These are phyloP conservation scores for Quercus glauca DNA, from an alignment of 306 rosid species.

Conservation along the genomic window DNA sequence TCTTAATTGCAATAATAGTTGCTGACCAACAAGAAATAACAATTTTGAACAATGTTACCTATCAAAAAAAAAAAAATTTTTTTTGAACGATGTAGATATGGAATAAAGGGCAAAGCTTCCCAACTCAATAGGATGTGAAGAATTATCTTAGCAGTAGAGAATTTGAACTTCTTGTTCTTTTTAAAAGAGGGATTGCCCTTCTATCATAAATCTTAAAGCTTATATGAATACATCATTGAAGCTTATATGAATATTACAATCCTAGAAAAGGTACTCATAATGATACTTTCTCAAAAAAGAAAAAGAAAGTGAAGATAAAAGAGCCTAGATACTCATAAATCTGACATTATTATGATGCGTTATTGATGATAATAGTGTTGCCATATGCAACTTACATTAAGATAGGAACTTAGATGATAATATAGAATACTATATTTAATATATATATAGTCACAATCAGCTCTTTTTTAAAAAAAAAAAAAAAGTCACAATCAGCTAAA, in stretches of 20 bases:
- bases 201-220: too few relatives aligned
- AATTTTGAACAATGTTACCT: background rate
- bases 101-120: background rate
- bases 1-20: background rate
- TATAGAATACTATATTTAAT: background rate
- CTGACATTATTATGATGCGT: background rate
- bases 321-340: background rate
- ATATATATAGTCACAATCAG: background rate
- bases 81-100: background rate
- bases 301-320: background rate
- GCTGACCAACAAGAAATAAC: background rate
- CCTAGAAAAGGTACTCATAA: background rate
- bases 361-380: background rate
- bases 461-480: too few relatives aligned
- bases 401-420: background rate
- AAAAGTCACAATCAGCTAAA: background rate
- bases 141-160: background rate
- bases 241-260: background rate
- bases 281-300: background rate
- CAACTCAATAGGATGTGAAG: background rate
- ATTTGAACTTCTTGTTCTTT: background rate
- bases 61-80: too few relatives aligned
- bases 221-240: background rate
- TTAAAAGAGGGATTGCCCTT: background rate
- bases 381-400: background rate